phyloP scores from a whole-genome alignment of 2,329 filamentous ascomycete species.

The Paecilomyces niveus region DNA sequence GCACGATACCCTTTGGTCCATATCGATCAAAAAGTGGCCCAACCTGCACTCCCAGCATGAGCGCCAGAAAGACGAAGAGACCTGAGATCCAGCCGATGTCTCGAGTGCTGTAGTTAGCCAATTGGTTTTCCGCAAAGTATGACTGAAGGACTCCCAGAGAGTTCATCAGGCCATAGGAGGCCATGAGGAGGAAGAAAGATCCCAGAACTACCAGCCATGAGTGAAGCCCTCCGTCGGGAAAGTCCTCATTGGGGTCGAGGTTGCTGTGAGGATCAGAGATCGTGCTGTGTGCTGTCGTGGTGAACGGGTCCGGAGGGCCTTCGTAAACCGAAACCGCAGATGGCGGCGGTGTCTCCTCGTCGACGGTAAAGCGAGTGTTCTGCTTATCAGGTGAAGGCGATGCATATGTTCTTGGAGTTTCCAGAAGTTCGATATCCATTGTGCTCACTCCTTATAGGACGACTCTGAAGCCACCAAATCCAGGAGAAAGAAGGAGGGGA shows the following conservation, averaged over 20 bases:
- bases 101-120: constrained; percentile 35
- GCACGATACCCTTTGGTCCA: constrained; percentile 37
- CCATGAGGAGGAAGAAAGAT: constrained; percentile 32
- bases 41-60: constrained; percentile 41
- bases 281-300: not conserved
- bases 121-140: constrained; percentile 40
- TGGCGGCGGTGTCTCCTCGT: not conserved
- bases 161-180: constrained; percentile 43
- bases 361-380: not conserved
- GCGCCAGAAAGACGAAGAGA: constrained; percentile 39
- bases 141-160: constrained; percentile 44
- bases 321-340: not conserved
- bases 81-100: constrained; percentile 47
- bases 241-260: constrained; percentile 4
- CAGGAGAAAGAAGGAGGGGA: not conserved
- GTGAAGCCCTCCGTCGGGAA: constrained; percentile 27
- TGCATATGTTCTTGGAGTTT: not conserved
- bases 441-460: not conserved
- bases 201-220: constrained; percentile 32
- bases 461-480: not conserved
- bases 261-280: not conserved
- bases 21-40: constrained; percentile 46
- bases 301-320: not conserved
- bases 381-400: not conserved
- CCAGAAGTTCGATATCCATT: not conserved